These are phyloP conservation scores for Backusella sp. DNA, from an alignment of 192 early-diverging fungal species.

Conservation along the genomic window DNA sequence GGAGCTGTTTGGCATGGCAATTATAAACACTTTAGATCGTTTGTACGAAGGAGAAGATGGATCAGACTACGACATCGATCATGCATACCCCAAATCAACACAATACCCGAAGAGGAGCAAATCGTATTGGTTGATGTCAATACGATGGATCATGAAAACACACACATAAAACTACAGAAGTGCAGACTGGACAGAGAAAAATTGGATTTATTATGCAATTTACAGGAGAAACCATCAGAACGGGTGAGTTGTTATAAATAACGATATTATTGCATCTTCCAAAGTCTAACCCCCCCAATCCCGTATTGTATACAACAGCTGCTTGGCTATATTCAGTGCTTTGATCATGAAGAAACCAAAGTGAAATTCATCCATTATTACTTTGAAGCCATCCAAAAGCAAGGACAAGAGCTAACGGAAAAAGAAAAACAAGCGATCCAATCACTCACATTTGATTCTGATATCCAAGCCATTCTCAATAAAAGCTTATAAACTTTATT, in stretches of 20 bases:
- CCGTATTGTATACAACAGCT: background rate
- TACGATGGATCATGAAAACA: background rate
- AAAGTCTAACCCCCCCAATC: too few relatives aligned
- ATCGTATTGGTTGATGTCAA: background rate
- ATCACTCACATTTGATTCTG: constrained; percentile 1
- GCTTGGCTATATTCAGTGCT: background rate
- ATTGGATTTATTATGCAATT: background rate
- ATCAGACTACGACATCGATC: constrained; percentile 1
- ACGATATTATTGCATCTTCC: too few relatives aligned
- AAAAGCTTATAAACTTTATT: background rate
- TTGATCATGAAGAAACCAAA: constrained; percentile 10
- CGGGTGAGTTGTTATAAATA: background rate
- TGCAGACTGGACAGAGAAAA: constrained; percentile 9
- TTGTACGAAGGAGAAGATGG: constrained; percentile 16
- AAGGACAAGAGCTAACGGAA: background rate
- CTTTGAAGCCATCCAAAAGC: background rate
- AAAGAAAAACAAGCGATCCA: background rate
- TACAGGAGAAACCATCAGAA: background rate
- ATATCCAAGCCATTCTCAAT: background rate
- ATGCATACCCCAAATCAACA: background rate
- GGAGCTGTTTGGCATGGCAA: constrained; percentile 53
- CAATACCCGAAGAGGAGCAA: background rate
- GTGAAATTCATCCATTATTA: background rate
- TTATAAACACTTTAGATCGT: constrained; percentile 32
- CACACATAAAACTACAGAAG: background rate